These are phyloP conservation scores for Sporothrix globosa DNA, from an alignment of 2,329 filamentous ascomycete species.

Conservation along the genomic window DNA sequence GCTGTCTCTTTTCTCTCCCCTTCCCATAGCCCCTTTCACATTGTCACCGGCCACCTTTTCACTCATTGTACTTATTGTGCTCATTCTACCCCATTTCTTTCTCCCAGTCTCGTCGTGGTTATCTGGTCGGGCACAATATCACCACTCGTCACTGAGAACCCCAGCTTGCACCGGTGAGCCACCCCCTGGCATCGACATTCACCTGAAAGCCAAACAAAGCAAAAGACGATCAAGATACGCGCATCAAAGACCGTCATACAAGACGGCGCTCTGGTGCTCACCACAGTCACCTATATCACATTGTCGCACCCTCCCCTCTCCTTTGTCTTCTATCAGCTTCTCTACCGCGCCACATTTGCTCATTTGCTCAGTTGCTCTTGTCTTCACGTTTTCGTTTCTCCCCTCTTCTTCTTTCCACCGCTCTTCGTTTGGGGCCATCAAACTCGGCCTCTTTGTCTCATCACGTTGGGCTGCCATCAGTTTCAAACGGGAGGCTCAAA, in stretches of 20 bases:
- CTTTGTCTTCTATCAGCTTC: neutral
- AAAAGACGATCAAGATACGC: slow-evolving; percentile 2
- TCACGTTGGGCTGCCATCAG: neutral
- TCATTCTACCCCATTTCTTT: neutral
- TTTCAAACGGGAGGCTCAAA: slow-evolving; percentile 19
- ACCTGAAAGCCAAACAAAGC: neutral
- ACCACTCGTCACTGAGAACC: neutral
- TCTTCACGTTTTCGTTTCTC: neutral
- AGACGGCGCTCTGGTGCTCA: neutral
- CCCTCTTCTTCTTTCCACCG: neutral
- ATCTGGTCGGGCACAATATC: neutral
- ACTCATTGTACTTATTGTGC: slow-evolving; percentile 10
- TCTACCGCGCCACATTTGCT: neutral
- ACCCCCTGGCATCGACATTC: neutral
- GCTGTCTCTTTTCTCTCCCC: neutral
- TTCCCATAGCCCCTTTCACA: neutral
- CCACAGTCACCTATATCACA: slow-evolving; percentile 6
- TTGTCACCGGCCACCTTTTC: slow-evolving; percentile 7
- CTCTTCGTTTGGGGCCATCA: slow-evolving; percentile 29
- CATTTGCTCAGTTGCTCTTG: neutral
- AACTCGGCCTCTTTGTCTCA: neutral
- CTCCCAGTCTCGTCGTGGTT: neutral
- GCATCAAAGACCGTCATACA: neutral
- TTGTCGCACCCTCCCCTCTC: slow-evolving; percentile 2
- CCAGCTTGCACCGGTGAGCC: slow-evolving; percentile 1